Conservation (phyloP, 805 yeast species). For the Myxozyma kluyveri region DNA sequence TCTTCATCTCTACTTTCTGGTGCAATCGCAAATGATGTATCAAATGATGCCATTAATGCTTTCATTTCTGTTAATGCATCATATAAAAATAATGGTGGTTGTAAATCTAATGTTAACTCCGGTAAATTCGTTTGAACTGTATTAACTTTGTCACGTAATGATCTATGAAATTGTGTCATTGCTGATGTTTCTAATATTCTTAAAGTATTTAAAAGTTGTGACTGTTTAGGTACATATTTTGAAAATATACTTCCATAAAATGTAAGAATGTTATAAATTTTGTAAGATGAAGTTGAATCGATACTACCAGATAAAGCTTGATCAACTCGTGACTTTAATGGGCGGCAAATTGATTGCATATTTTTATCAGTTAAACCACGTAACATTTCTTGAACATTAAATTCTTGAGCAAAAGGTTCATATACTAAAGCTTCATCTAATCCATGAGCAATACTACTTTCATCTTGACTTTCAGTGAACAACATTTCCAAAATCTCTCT, state of each 20-base stretch:
- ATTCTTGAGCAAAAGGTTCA: slow-evolving; percentile 34
- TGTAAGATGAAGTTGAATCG: slow-evolving; percentile 53
- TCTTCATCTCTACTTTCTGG: slow-evolving; percentile 22
- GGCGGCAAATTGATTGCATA: slow-evolving; percentile 56
- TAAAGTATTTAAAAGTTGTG: slow-evolving; percentile 32
- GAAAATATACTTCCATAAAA: slow-evolving; percentile 67
- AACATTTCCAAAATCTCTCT: slow-evolving; percentile 67
- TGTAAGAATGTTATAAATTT: slow-evolving; percentile 60
- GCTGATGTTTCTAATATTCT: slow-evolving; percentile 37
- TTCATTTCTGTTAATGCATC: slow-evolving; percentile 62
- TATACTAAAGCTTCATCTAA: slow-evolving; percentile 30
- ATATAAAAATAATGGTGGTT: slow-evolving; percentile 81
- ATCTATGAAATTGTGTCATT: slow-evolving; percentile 44
- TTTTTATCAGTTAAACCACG: slow-evolving; percentile 48
- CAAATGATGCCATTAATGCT: slow-evolving; percentile 52
- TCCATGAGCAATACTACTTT: slow-evolving; percentile 23
- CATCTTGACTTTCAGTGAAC: slow-evolving; percentile 47
- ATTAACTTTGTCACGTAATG: slow-evolving; percentile 41
- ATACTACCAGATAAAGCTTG: slow-evolving; percentile 51
- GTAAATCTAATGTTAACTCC: slow-evolving; percentile 51
- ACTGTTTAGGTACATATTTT: slow-evolving; percentile 40
- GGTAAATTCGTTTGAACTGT: slow-evolving; percentile 39
- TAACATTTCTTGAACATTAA: slow-evolving; percentile 36
- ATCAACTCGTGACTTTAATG: slow-evolving; percentile 43
- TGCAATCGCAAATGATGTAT: slow-evolving; percentile 34